Evolutionary conservation across 2,329 filamentous ascomycete genomes (phyloP).

Genomic region (Penicillium nordicum): DNA sequence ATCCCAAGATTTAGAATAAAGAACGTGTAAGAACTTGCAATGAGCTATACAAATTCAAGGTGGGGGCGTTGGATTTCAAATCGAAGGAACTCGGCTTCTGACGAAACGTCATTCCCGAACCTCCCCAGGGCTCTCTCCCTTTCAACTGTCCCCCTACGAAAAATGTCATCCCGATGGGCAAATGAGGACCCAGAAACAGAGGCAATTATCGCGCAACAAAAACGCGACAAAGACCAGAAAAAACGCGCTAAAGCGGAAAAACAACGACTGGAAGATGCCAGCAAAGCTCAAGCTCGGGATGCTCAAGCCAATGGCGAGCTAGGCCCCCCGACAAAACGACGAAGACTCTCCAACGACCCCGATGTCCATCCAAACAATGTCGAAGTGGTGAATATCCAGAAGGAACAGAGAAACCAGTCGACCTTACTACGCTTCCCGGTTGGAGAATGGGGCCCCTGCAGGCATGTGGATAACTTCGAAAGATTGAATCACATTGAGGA

Average conservation of each 20-base stretch:
- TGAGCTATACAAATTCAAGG: conserved; percentile 2
- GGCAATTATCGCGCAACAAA: conserved; percentile 63
- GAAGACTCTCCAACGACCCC: conserved; percentile 58
- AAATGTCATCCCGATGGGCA: conserved; percentile 81
- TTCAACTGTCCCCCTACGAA: conserved; percentile 3
- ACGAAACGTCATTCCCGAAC: conserved; percentile 24
- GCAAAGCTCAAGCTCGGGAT: conserved; percentile 37
- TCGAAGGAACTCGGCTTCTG: conserved; percentile 29
- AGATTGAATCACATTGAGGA: conserved; percentile 96
- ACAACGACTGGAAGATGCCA: conserved; percentile 60
- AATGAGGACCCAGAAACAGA: conserved; percentile 77
- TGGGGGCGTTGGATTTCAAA: conserved; percentile 33
- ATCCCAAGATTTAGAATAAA: not conserved
- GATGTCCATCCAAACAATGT: conserved; percentile 23
- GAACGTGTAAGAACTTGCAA: not conserved
- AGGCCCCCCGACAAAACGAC: conserved; percentile 54
- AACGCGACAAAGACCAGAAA: conserved; percentile 84
- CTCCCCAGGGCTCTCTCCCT: not conserved
- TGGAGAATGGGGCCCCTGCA: conserved; percentile 65
- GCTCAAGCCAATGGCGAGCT: conserved; percentile 28
- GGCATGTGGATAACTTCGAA: conserved; percentile 83
- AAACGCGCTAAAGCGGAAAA: conserved; percentile 79
- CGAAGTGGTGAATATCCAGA: conserved; percentile 15
- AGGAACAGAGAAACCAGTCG: conserved; percentile 39
- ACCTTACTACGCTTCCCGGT: conserved; percentile 69